phyloP scores from a whole-genome alignment of 192 early-diverging fungal genomes.

The Gaertneriomyces semiglobifer region DNA sequence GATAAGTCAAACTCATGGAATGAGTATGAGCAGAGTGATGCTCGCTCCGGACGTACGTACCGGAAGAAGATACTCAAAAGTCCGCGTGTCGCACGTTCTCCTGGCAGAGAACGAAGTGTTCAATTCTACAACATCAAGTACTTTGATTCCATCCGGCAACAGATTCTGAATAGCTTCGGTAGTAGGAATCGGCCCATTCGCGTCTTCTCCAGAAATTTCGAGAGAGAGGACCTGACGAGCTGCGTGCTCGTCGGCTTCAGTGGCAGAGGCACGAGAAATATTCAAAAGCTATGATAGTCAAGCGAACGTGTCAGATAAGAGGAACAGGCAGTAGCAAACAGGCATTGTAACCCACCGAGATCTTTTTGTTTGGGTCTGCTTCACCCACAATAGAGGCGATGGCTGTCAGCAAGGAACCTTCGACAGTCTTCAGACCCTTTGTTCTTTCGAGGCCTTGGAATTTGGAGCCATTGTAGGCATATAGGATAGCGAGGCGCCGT shows the following conservation, averaged over 20 bases:
- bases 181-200: constrained; percentile 11
- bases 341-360: constrained; percentile 28
- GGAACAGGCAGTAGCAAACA: not conserved
- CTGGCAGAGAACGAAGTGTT: constrained; percentile 43
- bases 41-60: constrained; percentile 22
- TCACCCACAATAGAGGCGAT: constrained; percentile 38
- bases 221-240: constrained; percentile 91
- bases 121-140: constrained; percentile 27
- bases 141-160: constrained; percentile 19
- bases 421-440: constrained; percentile 45
- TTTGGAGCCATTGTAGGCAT: constrained; percentile 45
- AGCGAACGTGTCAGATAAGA: constrained; percentile 2
- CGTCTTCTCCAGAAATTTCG: constrained; percentile 73
- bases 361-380: constrained; percentile 23
- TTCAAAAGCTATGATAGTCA: constrained; percentile 33
- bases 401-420: constrained; percentile 37
- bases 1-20: not conserved
- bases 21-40: not conserved
- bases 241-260: constrained; percentile 98
- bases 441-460: constrained; percentile 45
- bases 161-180: not conserved
- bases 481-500: constrained; percentile 37
- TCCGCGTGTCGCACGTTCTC: constrained; percentile 46
- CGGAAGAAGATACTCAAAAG: constrained; percentile 50
- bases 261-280: constrained; percentile 53